These are phyloP conservation scores for Mycothermus thermophilus DNA, from an alignment of 495 filamentous ascomycete genomes.

Conservation along the genomic window DNA sequence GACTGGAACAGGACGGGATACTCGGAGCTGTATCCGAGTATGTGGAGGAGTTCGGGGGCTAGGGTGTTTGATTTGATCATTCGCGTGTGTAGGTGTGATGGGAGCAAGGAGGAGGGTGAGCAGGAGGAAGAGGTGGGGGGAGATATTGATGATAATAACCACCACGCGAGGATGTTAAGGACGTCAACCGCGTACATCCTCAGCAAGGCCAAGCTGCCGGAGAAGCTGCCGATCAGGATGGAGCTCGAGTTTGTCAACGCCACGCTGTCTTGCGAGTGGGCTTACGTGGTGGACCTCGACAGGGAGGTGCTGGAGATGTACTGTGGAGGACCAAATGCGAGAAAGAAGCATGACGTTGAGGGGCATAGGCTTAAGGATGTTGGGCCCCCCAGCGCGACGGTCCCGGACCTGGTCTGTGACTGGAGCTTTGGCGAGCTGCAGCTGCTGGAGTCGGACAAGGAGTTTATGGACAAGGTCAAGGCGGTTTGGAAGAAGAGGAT, in stretches of 20 bases:
- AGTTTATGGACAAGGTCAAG: conserved; percentile 1
- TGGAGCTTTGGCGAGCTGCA: conserved; percentile 1
- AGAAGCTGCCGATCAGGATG: conserved; percentile 3
- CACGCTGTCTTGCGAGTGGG: conserved; percentile 9
- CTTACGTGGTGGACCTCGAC: conserved; percentile 8
- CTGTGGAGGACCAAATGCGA: conserved; percentile 2
- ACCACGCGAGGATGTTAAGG: no score
- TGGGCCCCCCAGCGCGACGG: not conserved
- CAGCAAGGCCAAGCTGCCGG: not conserved
- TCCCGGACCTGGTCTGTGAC: conserved; percentile 2
- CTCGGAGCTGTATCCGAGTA: conserved; percentile 3
- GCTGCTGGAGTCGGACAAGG: not conserved
- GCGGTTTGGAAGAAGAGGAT: not conserved
- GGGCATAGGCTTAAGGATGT: conserved; percentile 8
- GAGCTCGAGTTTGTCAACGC: conserved; percentile 3
- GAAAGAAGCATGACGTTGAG: conserved; percentile 3
- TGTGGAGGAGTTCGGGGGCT: no score
- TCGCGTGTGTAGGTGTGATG: no score
- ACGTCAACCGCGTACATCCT: no score
- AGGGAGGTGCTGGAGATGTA: conserved; percentile 9
- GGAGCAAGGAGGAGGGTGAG: not conserved
- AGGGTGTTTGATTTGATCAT: no score
- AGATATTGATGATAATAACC: no score
- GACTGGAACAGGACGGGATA: not conserved
- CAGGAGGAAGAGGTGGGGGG: conserved; percentile 1